A percentile compares a stretch with the other conserved stretches of the same genome.
These are phyloP conservation scores for Tetracladium setigerum DNA, from an alignment of 495 filamentous ascomycete genomes.

Conservation along the genomic window DNA sequence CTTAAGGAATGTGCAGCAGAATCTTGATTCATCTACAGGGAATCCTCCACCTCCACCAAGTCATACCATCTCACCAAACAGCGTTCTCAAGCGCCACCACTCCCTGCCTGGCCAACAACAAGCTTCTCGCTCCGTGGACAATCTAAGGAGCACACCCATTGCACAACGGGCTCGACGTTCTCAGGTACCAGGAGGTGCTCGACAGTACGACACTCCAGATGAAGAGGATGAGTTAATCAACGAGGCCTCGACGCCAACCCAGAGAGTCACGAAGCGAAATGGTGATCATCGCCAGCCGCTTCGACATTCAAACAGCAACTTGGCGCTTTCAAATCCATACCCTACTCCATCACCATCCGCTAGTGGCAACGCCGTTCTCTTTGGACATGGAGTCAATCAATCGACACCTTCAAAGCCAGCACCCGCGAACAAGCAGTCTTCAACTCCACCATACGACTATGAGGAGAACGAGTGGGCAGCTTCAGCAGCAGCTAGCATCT, in stretches of 20 bases:
- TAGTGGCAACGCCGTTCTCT: slow-evolving; percentile 65
- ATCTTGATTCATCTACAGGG: slow-evolving; percentile 43
- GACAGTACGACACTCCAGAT: slow-evolving; percentile 89
- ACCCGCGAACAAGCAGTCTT: slow-evolving; percentile 45
- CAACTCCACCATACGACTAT: slow-evolving; percentile 82
- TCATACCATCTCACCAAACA: slow-evolving; percentile 41
- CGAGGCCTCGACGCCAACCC: slow-evolving; percentile 53
- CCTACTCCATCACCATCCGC: slow-evolving; percentile 88
- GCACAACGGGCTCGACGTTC: slow-evolving; percentile 80
- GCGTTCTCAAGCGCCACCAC: slow-evolving; percentile 58
- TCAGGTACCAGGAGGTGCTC: slow-evolving; percentile 66
- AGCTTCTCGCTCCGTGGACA: slow-evolving; percentile 49
- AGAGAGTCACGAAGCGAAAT: slow-evolving; percentile 40
- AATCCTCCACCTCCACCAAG: slow-evolving; percentile 47
- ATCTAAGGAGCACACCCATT: slow-evolving; percentile 54
- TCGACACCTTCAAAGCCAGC: slow-evolving; percentile 52
- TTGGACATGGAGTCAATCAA: slow-evolving; percentile 40
- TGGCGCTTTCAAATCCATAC: slow-evolving; percentile 69
- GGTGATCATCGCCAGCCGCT: slow-evolving; percentile 33
- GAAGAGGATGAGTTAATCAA: slow-evolving; percentile 95
- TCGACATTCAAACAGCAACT: slow-evolving; percentile 49
- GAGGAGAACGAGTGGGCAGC: slow-evolving; percentile 80
- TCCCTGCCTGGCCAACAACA: slow-evolving; percentile 67
- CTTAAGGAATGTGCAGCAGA: slow-evolving; percentile 61
- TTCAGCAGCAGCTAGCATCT: slow-evolving; percentile 70